Percentiles rank a stretch among this genome's conserved stretches.
phyloP scores from a whole-genome alignment of 2,329 filamentous ascomycete genomes.

The Juglanconis juglandina region DNA sequence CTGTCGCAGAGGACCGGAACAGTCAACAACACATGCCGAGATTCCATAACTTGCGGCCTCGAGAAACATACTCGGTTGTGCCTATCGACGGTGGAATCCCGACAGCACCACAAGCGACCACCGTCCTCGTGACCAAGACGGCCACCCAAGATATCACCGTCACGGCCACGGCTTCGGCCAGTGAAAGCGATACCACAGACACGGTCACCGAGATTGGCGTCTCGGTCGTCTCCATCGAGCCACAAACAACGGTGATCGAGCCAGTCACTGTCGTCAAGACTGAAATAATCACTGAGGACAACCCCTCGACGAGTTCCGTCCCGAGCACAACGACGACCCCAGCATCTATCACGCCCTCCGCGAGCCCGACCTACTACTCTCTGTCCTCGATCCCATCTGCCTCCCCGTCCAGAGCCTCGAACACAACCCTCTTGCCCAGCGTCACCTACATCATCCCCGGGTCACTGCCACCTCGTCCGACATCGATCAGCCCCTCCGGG shows the following conservation, averaged over 20 bases:
- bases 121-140: conserved; percentile 1
- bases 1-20: neutral
- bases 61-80: conserved; percentile 16
- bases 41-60: conserved; percentile 9
- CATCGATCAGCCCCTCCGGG: neutral
- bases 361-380: neutral
- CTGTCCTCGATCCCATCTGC: neutral
- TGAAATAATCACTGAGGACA: conserved; percentile 5
- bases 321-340: neutral
- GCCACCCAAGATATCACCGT: neutral
- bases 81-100: conserved; percentile 16
- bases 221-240: conserved; percentile 10
- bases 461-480: conserved; percentile 4
- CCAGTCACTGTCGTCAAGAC: conserved; percentile 12
- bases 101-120: neutral
- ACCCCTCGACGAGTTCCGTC: neutral
- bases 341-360: neutral
- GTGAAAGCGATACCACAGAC: neutral
- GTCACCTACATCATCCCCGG: neutral
- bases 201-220: conserved; percentile 9
- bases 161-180: conserved; percentile 1
- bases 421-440: neutral
- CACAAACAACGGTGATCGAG: neutral
- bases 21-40: neutral
- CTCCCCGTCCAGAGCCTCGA: neutral